phyloP scores from a whole-genome alignment of 768 basidiomycete species.

The Stropharia rugosoannulata region DNA sequence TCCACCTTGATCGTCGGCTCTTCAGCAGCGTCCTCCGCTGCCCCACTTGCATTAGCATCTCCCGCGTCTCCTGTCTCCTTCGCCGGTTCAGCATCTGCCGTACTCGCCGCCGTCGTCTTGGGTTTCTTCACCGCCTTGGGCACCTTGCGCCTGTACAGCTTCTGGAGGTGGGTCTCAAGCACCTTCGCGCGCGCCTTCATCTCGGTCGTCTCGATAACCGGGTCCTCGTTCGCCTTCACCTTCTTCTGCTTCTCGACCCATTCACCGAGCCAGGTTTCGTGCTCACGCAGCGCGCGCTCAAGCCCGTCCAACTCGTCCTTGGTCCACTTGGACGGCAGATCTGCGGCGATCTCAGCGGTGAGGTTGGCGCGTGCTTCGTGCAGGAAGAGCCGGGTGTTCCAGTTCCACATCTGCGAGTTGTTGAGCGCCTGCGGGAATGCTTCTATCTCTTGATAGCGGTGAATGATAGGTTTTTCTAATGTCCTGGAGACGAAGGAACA shows the following conservation, averaged over 20 bases:
- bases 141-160: conserved; percentile 64
- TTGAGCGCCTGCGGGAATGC: conserved; percentile 83
- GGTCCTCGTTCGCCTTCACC: conserved; percentile 74
- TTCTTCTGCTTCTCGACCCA: conserved; percentile 81
- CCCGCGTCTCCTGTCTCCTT: conserved; percentile 15
- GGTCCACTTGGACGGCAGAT: conserved; percentile 78
- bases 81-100: conserved; percentile 9
- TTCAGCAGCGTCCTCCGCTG: conserved; percentile 13
- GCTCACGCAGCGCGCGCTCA: conserved; percentile 73
- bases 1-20: conserved; percentile 9
- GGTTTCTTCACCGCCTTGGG: conserved; percentile 59
- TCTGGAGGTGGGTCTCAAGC: conserved; percentile 73
- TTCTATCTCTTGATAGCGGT: conserved; percentile 87
- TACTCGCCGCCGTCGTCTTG: conserved; percentile 31
- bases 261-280: conserved; percentile 81
- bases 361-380: conserved; percentile 74
- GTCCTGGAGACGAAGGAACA: conserved; percentile 38
- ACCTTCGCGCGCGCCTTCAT: conserved; percentile 82
- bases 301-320: conserved; percentile 80
- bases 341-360: conserved; percentile 59
- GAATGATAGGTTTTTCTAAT: conserved; percentile 78
- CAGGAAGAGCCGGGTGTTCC: conserved; percentile 85
- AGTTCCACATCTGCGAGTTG: conserved; percentile 85
- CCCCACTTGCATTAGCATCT: conserved; percentile 7
- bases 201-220: conserved; percentile 82